Evolutionary conservation across 129 eudicot genomes (phyloP).

Genomic region (Deinandra increscens): DNA sequence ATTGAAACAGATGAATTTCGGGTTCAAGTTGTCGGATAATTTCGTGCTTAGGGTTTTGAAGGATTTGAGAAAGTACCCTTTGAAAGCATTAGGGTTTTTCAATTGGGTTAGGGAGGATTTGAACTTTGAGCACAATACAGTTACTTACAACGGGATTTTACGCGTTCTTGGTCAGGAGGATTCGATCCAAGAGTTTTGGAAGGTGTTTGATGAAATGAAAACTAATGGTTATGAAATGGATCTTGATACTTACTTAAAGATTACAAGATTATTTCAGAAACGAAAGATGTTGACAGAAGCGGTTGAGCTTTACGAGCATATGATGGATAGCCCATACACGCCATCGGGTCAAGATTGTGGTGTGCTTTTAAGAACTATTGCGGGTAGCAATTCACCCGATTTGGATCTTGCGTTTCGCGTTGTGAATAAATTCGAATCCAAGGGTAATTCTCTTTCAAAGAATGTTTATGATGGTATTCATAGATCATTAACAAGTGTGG

Average conservation of each 20-base stretch:
- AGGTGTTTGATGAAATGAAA: slow-evolving; percentile 59
- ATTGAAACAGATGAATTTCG: slow-evolving; percentile 42
- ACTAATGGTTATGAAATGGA: slow-evolving; percentile 63
- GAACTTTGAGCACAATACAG: slow-evolving; percentile 42
- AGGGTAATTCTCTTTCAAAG: slow-evolving; percentile 57
- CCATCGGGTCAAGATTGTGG: slow-evolving; percentile 55
- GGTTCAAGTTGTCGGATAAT: slow-evolving; percentile 45
- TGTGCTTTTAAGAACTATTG: slow-evolving; percentile 49
- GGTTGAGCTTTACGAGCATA: slow-evolving; percentile 73
- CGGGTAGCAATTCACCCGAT: slow-evolving; percentile 42
- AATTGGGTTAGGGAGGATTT: slow-evolving; percentile 51
- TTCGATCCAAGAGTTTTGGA: slow-evolving; percentile 61
- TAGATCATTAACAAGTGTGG: slow-evolving; percentile 68
- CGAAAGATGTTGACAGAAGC: slow-evolving; percentile 72
- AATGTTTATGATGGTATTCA: slow-evolving; percentile 73
- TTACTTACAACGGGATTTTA: slow-evolving; percentile 69
- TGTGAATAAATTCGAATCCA: slow-evolving; percentile 55
- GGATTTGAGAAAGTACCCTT: slow-evolving; percentile 44
- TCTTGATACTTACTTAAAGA: slow-evolving; percentile 74
- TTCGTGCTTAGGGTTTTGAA: slow-evolving; percentile 63
- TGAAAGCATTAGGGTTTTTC: slow-evolving; percentile 60
- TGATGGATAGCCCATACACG: slow-evolving; percentile 84
- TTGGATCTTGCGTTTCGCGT: slow-evolving; percentile 72
- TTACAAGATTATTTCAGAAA: slow-evolving; percentile 65
- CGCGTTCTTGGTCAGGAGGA: slow-evolving; percentile 64